These are phyloP conservation scores for Trichoderma gamsii DNA, from an alignment of 495 filamentous ascomycete genomes.

Conservation along the genomic window DNA sequence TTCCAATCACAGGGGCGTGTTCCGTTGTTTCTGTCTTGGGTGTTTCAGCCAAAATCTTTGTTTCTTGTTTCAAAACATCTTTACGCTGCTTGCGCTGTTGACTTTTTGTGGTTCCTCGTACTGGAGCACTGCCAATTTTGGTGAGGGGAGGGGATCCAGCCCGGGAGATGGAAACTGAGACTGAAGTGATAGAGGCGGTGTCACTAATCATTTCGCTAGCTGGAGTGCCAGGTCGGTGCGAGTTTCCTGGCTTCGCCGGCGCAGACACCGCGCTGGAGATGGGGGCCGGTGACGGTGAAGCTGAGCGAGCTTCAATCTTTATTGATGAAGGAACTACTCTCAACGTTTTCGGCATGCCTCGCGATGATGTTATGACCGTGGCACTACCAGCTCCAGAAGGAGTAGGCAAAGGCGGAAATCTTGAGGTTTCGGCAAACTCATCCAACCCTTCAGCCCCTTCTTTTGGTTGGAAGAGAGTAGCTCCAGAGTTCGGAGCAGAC, in stretches of 20 bases:
- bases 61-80: slow-evolving; percentile 57
- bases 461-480: not conserved
- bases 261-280: slow-evolving; percentile 15
- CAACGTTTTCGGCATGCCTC: slow-evolving; percentile 50
- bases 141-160: slow-evolving; percentile 72
- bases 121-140: slow-evolving; percentile 70
- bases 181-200: slow-evolving; percentile 67
- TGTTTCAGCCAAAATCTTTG: slow-evolving; percentile 41
- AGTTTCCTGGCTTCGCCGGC: slow-evolving; percentile 34
- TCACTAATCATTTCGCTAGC: slow-evolving; percentile 72
- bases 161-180: slow-evolving; percentile 65
- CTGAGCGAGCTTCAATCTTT: slow-evolving; percentile 56
- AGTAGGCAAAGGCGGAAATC: not conserved
- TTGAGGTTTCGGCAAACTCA: not conserved
- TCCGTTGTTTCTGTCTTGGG: slow-evolving; percentile 56
- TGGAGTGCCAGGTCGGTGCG: slow-evolving; percentile 68
- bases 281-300: slow-evolving; percentile 19
- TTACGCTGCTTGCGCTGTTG: slow-evolving; percentile 84
- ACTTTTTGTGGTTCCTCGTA: slow-evolving; percentile 78
- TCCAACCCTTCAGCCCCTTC: not conserved
- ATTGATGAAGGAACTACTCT: slow-evolving; percentile 62
- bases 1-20: slow-evolving; percentile 70
- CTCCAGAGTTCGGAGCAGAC: too few relatives aligned
- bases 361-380: slow-evolving; percentile 33
- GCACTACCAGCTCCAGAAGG: not conserved